Base-by-base conservation (phyloP, 1,284 basidiomycete genomes). In the Rhodotorula mucilaginosa region DNA sequence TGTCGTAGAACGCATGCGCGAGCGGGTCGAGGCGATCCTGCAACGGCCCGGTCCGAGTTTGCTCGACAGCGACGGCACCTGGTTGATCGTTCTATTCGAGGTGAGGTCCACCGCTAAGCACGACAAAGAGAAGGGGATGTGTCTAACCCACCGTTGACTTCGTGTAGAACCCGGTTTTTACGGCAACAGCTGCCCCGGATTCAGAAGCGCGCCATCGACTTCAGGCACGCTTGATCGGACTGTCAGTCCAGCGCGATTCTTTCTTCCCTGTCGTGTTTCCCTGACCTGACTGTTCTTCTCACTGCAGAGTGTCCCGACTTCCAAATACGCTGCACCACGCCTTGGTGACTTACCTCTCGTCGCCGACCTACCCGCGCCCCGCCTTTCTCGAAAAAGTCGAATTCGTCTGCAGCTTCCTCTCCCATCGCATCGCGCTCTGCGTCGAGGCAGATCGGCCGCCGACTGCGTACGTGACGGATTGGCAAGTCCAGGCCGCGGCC, bases 41-140 rank as follows among this genome's bases (percentile, higher is more conserved):
- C 46, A 31, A n/a, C 26, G 69, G 26, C 71, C 70, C 31, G 67
- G 70, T 1, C n/a, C 61, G 39, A 65, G 44, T 19, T 26, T 68
- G 56, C 48, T 46, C 44, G 70, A 64, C 46, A 68, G 68, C 7
- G 60, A 65, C n/a, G 72, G 72, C 0, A 54, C 52, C 2, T 75
- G 74, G 74, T 21, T 68, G 6, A 48, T 75, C 23, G 18, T 49
- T 16, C 48, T 75, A 19, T n/a, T 71, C 26, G 74, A 74, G 60
- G 73, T 72, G 48, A 15, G 59, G 10, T 29, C 12, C 39, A 19
- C 19, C 39, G 39, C 10, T 10, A 44, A 13, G 12, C 2, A 44
- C 39, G 10, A 44, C 39, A 10, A 44, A 13, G 39, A 10, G 39
- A 13, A 13, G 10, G 8, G 12, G 1, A 44, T 44, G 39, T 44